Percentiles rank a stretch among this genome's conserved stretches.
phyloP scores from a whole-genome alignment of 1,139 yeast genomes.

The Blastobotrys malaysiensis region DNA sequence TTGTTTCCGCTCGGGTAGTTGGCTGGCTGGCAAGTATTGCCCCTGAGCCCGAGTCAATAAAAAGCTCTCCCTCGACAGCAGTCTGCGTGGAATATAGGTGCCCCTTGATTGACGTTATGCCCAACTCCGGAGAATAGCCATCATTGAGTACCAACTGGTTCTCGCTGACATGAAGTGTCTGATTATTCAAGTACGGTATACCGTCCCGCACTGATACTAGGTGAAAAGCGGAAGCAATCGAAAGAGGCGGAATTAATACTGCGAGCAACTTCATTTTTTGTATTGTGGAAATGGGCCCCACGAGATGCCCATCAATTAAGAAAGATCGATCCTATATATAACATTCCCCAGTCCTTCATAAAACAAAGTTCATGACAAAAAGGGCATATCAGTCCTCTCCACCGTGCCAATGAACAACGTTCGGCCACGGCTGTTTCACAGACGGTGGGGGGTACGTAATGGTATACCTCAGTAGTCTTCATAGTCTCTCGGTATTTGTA shows the following conservation, averaged over 20 bases:
- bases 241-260: neutral
- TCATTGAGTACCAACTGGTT: constrained; percentile 5
- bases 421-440: neutral
- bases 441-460: neutral
- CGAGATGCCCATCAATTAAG: neutral
- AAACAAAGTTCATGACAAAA: too few relatives aligned
- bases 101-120: neutral
- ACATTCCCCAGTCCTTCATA: too few relatives aligned
- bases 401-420: neutral
- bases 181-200: constrained; percentile 3
- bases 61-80: neutral
- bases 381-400: too few relatives aligned
- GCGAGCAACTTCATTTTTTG: neutral
- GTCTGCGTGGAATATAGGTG: neutral
- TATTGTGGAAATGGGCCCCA: too few relatives aligned
- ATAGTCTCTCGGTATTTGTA: neutral
- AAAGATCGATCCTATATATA: too few relatives aligned
- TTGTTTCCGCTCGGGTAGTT: neutral
- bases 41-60: neutral
- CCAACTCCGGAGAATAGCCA: neutral
- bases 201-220: neutral
- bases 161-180: constrained; percentile 1
- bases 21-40: neutral
- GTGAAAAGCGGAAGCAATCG: neutral
- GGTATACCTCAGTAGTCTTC: neutral